Evolutionary conservation across 2,329 filamentous ascomycete genomes (phyloP), one percentile per base, ranked within the genome.

Genomic region (Leptographium procerum): DNA sequence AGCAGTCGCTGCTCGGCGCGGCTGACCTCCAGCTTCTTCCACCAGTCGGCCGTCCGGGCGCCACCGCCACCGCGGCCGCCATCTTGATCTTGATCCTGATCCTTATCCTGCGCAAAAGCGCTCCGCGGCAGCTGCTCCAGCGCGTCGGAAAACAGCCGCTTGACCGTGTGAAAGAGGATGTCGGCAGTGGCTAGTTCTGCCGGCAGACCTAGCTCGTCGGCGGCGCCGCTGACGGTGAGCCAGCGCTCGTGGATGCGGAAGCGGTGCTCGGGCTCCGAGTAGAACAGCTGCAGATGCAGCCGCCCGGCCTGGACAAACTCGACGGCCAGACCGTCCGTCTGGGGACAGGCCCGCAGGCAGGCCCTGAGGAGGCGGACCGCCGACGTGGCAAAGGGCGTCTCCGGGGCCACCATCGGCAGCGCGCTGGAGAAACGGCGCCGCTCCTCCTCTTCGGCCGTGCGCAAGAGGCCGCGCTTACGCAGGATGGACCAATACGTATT

Each of bases 401-500:
- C n/a, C 11, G 53, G 34, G 24, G 22, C 19, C 9, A n/a, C 22
- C 31, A 24, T 34, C 5, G 33, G 19, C 14, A 24, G 45, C 2
- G 58, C 57, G n/a, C 36, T n/a, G 24, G 33, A 13, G 50, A 66
- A 65, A 3, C 48, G 60, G 28, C 55, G 59, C 31, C 53, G 53
- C 51, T 61, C 62, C 45, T 65, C 62, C 57, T 65, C 63, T 10
- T 61, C 58, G 2, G 60, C 64, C 5, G 64, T 66, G 43, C 55
- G 60, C 22, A 67, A 34, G 6, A 64, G 50, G 5, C 34, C 34
- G 56, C 60, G 33, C 34, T 53, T 8, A 4, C 45, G 26, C 7
- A 67, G 52, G 51, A 67, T 61, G 11, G 10, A 14, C 65, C 66
- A 67, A 59, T 66, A 66, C 2, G 52, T 22, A 5, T 61, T 54